Base-by-base conservation (phyloP, 495 filamentous ascomycete genomes). In the Penicillium waksmanii region DNA sequence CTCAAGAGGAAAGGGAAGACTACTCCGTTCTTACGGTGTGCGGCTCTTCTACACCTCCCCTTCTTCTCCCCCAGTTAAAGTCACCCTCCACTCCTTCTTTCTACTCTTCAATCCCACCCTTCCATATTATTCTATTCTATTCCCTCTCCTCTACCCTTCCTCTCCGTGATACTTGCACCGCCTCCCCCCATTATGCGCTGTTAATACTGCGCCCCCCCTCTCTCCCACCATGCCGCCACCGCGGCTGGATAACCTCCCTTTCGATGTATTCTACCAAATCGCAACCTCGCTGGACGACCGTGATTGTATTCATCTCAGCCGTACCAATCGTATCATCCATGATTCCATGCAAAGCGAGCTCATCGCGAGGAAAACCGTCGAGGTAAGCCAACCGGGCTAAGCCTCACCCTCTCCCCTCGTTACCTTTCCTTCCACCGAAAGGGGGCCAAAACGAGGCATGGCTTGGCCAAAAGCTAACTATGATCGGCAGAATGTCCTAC, bases 251-350 rank as follows among this genome's bases (percentile, higher is more conserved):
- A 66, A 69, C 49, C 65, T 89, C 36, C 87, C 88, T 3, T 88
- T 86, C 67, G 88, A 90, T 73, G 75, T 89, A 10, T 74, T 89
- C 40, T 79, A 84, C 31, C 80, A 84, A 61, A 82, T 90, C 48
- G 78, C 73, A 4, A 73, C 64, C 12, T 72, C 58, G 43, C 65
- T 86, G 46, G 72, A 79, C 10, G 72, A 81, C 55, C 61, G 69
- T 50, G 78, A 81, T 54, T 74, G 64, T 27, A 65, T 74, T 34
- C 68, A 78, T 59, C 67, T 81, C 47, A 78, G 80, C 55, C 71
- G 78, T 44, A 78, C 81, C 40, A 85, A 84, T 64, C 78, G 73
- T 10, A 70, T 77, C 15, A 77, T 92, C 17, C 72, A 78, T 55
- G 78, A 69, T 51, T 66, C 87, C 12, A 66, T 87, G 51, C 65